Percentiles rank a stretch among this genome's conserved stretches.
Conservation (phyloP, 805 yeast genomes). For the Nadsonia fulvescens region DNA sequence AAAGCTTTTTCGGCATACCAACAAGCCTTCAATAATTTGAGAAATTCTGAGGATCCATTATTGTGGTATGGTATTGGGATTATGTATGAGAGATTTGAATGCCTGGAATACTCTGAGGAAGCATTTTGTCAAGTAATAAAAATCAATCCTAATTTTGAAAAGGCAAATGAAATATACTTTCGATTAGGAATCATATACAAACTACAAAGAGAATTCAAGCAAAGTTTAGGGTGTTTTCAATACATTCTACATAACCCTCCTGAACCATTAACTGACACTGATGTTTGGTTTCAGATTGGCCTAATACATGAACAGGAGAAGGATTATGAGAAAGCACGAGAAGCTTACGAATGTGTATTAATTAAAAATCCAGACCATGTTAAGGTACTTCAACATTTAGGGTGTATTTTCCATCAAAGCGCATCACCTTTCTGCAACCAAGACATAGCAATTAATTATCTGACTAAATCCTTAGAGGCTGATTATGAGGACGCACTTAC, state of each 20-base stretch:
- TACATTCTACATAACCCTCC: constrained; percentile 86
- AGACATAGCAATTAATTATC: constrained; percentile 62
- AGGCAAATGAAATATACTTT: constrained; percentile 91
- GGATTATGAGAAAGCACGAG: constrained; percentile 80
- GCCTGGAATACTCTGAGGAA: constrained; percentile 93
- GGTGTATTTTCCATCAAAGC: constrained; percentile 74
- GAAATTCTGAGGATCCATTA: constrained; percentile 88
- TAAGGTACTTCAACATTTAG: constrained; percentile 87
- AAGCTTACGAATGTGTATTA: constrained; percentile 86
- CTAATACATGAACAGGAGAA: constrained; percentile 86
- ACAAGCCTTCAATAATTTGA: constrained; percentile 78
- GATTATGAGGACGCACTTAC: constrained; percentile 87
- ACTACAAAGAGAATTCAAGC: constrained; percentile 73
- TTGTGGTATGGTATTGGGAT: constrained; percentile 98
- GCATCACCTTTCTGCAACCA: constrained; percentile 56
- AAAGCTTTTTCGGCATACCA: constrained; percentile 94
- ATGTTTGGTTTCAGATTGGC: constrained; percentile 97
- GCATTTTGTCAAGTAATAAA: constrained; percentile 93
- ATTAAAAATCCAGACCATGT: constrained; percentile 86
- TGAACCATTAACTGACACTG: constrained; percentile 87
- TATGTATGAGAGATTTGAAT: constrained; percentile 87
- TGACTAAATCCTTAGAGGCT: constrained; percentile 75
- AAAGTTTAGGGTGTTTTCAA: constrained; percentile 86
- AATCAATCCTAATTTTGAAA: constrained; percentile 89
- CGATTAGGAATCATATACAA: constrained; percentile 91